phyloP scores from a whole-genome alignment of 192 early-diverging fungal genomes.

The Spizellomyces sp. region DNA sequence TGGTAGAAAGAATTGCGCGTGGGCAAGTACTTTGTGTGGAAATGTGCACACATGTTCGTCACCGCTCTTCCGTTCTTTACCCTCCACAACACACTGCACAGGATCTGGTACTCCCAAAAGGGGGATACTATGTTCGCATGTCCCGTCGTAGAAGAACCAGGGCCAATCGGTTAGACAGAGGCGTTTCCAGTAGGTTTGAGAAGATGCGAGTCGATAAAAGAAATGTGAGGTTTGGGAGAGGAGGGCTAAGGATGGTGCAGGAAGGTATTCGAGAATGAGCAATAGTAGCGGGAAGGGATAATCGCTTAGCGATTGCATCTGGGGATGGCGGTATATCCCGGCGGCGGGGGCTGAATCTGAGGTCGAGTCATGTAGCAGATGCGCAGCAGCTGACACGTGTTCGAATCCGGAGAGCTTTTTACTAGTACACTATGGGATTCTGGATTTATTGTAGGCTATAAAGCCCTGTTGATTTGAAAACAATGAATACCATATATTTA shows the following conservation, averaged over 20 bases:
- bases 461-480: too few species aligned
- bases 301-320: too few species aligned
- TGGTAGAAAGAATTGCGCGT: background rate
- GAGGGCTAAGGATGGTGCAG: background rate
- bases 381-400: too few species aligned
- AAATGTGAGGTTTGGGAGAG: background rate
- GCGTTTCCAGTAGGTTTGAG: constrained; percentile 1
- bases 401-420: too few species aligned
- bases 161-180: constrained; percentile 21
- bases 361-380: too few species aligned
- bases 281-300: background rate
- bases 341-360: too few species aligned
- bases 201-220: background rate
- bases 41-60: background rate
- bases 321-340: too few species aligned
- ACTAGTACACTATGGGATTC: too few species aligned
- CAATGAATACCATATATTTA: too few species aligned
- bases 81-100: background rate
- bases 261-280: background rate
- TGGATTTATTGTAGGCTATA: too few species aligned
- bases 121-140: background rate
- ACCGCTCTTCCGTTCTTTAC: too few species aligned
- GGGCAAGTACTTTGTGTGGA: background rate
- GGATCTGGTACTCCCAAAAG: background rate
- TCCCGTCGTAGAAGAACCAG: constrained; percentile 17